Evolutionary conservation across 2,329 filamentous ascomycete species (phyloP).

Genomic region (Chaetothyriales sp.): DNA sequence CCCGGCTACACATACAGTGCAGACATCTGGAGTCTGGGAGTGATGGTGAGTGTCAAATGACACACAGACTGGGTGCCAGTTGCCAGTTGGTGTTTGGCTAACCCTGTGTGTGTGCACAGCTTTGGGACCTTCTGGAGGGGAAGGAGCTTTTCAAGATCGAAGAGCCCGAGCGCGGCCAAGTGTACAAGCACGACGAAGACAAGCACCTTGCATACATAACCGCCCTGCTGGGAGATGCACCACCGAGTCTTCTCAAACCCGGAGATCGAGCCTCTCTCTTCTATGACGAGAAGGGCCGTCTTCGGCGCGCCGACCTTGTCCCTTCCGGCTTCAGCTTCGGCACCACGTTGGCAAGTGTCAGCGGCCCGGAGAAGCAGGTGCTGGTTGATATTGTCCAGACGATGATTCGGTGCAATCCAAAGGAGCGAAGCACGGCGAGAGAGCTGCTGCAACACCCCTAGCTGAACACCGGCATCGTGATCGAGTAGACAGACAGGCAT

Average conservation of each 20-base stretch:
- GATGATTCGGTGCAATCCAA: conserved; percentile 23
- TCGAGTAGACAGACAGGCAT: not conserved
- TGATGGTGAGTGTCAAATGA: conserved; percentile 19
- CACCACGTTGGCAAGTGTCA: conserved; percentile 17
- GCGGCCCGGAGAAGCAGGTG: conserved; percentile 20
- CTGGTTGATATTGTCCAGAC: conserved; percentile 21
- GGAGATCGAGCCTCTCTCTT: conserved; percentile 6
- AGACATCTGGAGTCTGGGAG: conserved; percentile 22
- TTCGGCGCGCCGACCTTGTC: not conserved
- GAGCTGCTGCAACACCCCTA: conserved; percentile 19
- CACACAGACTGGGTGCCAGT: not conserved
- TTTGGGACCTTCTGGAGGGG: not conserved
- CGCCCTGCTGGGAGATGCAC: not conserved
- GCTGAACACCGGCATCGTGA: conserved; percentile 3
- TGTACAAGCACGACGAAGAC: not conserved
- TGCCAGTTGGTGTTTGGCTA: not conserved
- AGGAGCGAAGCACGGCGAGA: conserved; percentile 20
- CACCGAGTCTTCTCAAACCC: not conserved
- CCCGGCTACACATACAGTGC: conserved; percentile 20
- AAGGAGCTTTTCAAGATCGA: not conserved
- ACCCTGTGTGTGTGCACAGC: not conserved
- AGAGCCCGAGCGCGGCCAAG: not conserved
- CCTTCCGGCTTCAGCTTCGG: conserved; percentile 6
- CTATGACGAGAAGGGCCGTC: not conserved
- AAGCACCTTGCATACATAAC: not conserved